Percentiles rank a stretch among this genome's conserved stretches.
phyloP scores from a whole-genome alignment of 441 rosid species.

The Iberis amara region DNA sequence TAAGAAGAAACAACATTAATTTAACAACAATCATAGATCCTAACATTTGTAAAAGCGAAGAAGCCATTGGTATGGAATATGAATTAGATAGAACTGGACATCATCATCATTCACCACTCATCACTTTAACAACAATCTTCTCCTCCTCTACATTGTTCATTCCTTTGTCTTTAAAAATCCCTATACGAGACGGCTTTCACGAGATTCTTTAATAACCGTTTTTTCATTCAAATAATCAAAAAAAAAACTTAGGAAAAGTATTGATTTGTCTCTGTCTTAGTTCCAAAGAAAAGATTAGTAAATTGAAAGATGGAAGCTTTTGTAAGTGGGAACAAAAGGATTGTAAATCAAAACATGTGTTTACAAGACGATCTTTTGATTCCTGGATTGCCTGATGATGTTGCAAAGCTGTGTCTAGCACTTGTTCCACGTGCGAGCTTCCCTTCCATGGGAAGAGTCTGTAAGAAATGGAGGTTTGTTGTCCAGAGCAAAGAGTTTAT shows the following conservation, averaged over 20 bases:
- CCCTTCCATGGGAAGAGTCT: conserved; percentile 79
- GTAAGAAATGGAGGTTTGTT: conserved; percentile 86
- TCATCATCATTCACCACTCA: conserved; percentile 45
- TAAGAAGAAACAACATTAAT: conserved; percentile 35
- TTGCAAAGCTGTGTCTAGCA: conserved; percentile 72
- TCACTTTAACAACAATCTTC: conserved; percentile 50
- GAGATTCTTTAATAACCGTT: conserved; percentile 47
- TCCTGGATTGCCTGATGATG: conserved; percentile 91
- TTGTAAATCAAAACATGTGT: conserved; percentile 37
- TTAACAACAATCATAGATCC: conserved; percentile 26
- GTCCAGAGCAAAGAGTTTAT: conserved; percentile 81
- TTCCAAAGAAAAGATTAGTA: not conserved
- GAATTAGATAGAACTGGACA: conserved; percentile 61
- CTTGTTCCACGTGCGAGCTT: conserved; percentile 73
- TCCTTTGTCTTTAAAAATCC: conserved; percentile 79
- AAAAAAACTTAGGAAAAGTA: too few relatives aligned
- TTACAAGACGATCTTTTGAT: conserved; percentile 46
- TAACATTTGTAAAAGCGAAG: conserved; percentile 27
- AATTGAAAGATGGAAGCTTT: conserved; percentile 40
- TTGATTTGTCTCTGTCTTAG: too few relatives aligned
- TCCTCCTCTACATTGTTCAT: conserved; percentile 64
- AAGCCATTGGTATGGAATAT: conserved; percentile 65
- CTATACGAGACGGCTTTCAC: conserved; percentile 73
- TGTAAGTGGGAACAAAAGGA: conserved; percentile 53
- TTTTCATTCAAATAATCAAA: conserved; percentile 1